phyloP scores from a whole-genome alignment of 176 grass and related monocot species.

The Musa troglodytarum region DNA sequence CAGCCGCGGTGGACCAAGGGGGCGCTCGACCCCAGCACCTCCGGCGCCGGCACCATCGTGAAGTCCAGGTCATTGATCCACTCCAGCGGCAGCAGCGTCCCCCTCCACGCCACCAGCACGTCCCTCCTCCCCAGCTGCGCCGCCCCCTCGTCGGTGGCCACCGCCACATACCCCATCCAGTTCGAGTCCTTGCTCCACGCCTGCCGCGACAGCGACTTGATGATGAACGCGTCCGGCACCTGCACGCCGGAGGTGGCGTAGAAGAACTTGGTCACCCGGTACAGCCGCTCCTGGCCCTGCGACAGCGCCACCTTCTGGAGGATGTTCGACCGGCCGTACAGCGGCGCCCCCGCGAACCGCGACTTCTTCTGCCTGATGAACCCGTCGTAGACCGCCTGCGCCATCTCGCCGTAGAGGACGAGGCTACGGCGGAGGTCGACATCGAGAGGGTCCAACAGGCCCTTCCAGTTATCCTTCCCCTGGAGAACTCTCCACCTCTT shows the following conservation, averaged over 20 bases:
- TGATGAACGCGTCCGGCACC: constrained; percentile 68
- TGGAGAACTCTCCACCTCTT: constrained; percentile 70
- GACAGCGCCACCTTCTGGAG: constrained; percentile 47
- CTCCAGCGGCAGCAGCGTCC: constrained; percentile 60
- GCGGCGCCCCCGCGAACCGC: constrained; percentile 58
- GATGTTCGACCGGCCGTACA: constrained; percentile 41
- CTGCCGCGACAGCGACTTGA: constrained; percentile 37
- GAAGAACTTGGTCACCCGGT: constrained; percentile 70
- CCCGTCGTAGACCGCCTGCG: constrained; percentile 57
- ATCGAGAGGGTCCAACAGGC: constrained; percentile 56
- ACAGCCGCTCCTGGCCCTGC: constrained; percentile 33
- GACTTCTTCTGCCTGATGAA: constrained; percentile 69
- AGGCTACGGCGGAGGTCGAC: constrained; percentile 58
- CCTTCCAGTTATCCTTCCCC: constrained; percentile 60
- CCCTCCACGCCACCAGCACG: constrained; percentile 81
- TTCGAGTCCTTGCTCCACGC: constrained; percentile 84
- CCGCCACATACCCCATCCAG: constrained; percentile 83
- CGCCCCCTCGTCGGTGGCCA: constrained; percentile 74
- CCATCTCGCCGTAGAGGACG: constrained; percentile 71
- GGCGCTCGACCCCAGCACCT: constrained; percentile 25
- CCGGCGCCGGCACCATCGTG: constrained; percentile 50
- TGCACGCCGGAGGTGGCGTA: constrained; percentile 70
- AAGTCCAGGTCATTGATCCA: constrained; percentile 85
- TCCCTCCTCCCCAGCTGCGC: constrained; percentile 67
- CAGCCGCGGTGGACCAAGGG: constrained; percentile 73